Percentiles rank a stretch among this genome's conserved stretches.
Evolutionary conservation across 2,329 filamentous ascomycete species (phyloP).

Genomic region (Xylaria digitata): DNA sequence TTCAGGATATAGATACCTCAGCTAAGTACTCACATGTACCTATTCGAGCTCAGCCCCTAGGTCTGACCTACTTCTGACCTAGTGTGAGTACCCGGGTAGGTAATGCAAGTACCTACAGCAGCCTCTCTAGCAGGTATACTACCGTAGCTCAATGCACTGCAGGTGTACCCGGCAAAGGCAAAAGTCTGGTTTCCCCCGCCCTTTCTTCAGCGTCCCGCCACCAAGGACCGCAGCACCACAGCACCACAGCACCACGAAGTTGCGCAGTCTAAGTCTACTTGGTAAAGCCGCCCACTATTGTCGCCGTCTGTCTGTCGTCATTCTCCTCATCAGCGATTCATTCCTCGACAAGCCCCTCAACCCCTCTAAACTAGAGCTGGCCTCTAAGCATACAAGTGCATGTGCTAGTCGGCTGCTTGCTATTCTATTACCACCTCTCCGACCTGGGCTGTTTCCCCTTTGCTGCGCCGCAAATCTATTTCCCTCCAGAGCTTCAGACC

Average conservation of each 20-base stretch:
- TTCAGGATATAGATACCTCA: background rate
- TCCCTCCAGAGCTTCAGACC: constrained; percentile 16
- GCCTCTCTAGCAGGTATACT: background rate
- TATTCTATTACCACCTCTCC: constrained; percentile 17
- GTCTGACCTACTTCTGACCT: too few species aligned
- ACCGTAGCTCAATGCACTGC: background rate
- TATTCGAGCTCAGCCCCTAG: background rate
- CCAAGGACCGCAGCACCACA: too few species aligned
- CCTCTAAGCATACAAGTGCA: constrained; percentile 14
- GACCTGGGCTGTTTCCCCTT: constrained; percentile 12
- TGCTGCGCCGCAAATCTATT: constrained; percentile 24
- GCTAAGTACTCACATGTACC: background rate
- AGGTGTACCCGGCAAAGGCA: constrained; percentile 9
- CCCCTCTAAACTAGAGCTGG: constrained; percentile 16
- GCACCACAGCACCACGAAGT: background rate
- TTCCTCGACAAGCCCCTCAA: constrained; percentile 24
- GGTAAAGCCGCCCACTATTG: constrained; percentile 30
- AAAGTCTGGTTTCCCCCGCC: constrained; percentile 30
- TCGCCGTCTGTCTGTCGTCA: constrained; percentile 36
- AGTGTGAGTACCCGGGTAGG: background rate
- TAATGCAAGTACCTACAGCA: background rate
- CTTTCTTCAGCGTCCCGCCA: constrained; percentile 24
- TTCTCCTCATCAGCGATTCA: constrained; percentile 32
- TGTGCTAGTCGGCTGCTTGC: constrained; percentile 17
- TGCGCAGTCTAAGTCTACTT: constrained; percentile 1